phyloP scores from a whole-genome alignment of 495 filamentous ascomycete genomes.

The Penicillium robsamsonii region DNA sequence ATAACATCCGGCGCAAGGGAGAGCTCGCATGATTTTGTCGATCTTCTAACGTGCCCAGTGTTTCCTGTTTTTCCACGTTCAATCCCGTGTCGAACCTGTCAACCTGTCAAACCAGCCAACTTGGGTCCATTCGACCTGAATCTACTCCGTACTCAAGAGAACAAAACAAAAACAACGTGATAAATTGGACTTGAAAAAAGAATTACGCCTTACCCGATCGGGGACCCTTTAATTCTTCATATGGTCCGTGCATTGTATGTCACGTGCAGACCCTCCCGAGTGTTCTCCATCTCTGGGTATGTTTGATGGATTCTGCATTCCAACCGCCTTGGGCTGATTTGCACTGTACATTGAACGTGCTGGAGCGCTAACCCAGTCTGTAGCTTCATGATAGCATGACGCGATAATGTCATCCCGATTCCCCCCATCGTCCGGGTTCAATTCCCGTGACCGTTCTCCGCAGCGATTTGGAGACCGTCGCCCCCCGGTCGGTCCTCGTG shows the following conservation, averaged over 20 bases:
- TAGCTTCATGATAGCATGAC: constrained; percentile 40
- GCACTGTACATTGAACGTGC: constrained; percentile 1
- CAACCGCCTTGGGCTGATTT: constrained; percentile 1
- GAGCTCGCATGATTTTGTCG: constrained; percentile 8
- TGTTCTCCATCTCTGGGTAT: constrained; percentile 9
- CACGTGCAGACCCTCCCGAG: constrained; percentile 8
- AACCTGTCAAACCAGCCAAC: not conserved
- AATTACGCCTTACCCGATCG: constrained; percentile 9
- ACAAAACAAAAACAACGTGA: not conserved
- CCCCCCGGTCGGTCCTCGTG: constrained; percentile 40
- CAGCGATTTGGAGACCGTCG: constrained; percentile 48
- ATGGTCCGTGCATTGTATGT: constrained; percentile 7
- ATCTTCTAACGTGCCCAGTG: not conserved
- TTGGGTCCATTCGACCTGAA: not conserved
- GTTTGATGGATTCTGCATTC: constrained; percentile 9
- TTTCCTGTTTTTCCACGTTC: not conserved
- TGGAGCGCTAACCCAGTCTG: constrained; percentile 11
- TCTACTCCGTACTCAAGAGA: not conserved
- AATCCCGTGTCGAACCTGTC: not conserved
- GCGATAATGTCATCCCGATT: constrained; percentile 51
- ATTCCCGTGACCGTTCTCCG: constrained; percentile 49
- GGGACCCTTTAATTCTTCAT: constrained; percentile 1
- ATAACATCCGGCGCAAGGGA: constrained; percentile 1
- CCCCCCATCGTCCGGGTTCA: constrained; percentile 47
- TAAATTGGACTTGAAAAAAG: not conserved